Evolutionary conservation across 176 grass and related monocot species (phyloP).

Genomic region (Aegilops longissima): DNA sequence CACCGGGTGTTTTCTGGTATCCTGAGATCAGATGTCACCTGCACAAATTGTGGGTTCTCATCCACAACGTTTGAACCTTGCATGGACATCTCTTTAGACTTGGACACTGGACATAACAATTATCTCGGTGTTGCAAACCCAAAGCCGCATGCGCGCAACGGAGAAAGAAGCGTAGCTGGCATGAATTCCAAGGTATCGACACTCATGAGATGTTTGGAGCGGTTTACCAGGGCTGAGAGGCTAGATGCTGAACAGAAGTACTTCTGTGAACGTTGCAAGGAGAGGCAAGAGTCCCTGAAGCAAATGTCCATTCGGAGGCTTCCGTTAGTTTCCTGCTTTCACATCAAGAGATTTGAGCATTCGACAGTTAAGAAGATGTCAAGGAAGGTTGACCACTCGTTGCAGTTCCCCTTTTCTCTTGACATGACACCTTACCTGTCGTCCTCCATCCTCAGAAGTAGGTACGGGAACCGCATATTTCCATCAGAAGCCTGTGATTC

Average conservation of each 20-base stretch:
- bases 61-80: conserved; percentile 99
- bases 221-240: conserved; percentile 93
- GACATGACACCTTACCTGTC: conserved; percentile 91
- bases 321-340: conserved; percentile 90
- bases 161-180: conserved; percentile 39
- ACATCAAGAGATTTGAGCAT: conserved; percentile 97
- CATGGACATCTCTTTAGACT: conserved; percentile 86
- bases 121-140: conserved; percentile 30
- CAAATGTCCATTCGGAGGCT: conserved; percentile 99
- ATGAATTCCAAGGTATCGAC: conserved; percentile 52
- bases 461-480: conserved; percentile 86
- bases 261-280: conserved; percentile 88
- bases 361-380: conserved; percentile 75
- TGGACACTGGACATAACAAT: conserved; percentile 51
- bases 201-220: conserved; percentile 88
- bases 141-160: conserved; percentile 54
- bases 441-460: conserved; percentile 81
- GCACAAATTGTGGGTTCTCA: conserved; percentile 90
- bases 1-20: conserved; percentile 94
- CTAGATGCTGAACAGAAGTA: conserved; percentile 92
- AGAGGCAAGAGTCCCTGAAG: conserved; percentile 91
- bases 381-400: conserved; percentile 80
- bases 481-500: conserved; percentile 60
- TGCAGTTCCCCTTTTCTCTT: conserved; percentile 93
- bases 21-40: conserved; percentile 95